These are phyloP conservation scores for Neonectria hederae DNA, from an alignment of 2,329 filamentous ascomycete genomes.

Conservation along the genomic window DNA sequence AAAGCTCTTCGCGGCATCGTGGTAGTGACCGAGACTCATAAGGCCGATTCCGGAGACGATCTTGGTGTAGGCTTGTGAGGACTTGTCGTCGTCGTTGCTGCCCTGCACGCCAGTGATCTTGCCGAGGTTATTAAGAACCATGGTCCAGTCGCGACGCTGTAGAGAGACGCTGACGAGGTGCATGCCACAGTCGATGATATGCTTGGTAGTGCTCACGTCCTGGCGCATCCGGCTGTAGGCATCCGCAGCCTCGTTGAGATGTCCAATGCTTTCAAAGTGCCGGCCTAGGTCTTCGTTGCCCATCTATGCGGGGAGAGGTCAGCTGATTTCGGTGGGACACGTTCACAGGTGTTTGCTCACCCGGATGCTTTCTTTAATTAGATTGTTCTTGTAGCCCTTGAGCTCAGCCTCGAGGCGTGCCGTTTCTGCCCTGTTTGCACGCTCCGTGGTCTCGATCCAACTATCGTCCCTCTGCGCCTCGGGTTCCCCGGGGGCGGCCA, in stretches of 20 bases:
- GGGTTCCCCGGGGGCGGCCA: constrained; percentile 71
- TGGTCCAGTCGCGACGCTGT: constrained; percentile 80
- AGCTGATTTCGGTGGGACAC: constrained; percentile 14
- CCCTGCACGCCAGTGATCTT: constrained; percentile 69
- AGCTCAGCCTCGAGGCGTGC: constrained; percentile 84
- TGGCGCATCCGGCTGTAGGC: constrained; percentile 89
- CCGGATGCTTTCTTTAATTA: constrained; percentile 96
- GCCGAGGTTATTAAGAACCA: constrained; percentile 65
- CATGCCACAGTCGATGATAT: constrained; percentile 83
- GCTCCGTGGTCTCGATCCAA: constrained; percentile 79
- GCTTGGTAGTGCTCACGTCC: constrained; percentile 83
- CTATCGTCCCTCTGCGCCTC: constrained; percentile 72
- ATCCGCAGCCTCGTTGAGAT: constrained; percentile 76
- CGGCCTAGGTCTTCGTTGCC: constrained; percentile 91
- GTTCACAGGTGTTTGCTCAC: constrained; percentile 59
- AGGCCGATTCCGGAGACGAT: constrained; percentile 62
- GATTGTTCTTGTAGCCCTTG: constrained; percentile 93
- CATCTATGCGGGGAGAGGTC: constrained; percentile 67
- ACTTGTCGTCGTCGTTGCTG: constrained; percentile 57
- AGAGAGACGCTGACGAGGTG: constrained; percentile 80
- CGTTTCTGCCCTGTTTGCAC: constrained; percentile 74
- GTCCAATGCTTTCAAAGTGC: constrained; percentile 82
- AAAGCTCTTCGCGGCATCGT: constrained; percentile 77
- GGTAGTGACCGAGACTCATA: constrained; percentile 57
- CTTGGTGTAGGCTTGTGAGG: constrained; percentile 59